Evolutionary conservation across 192 early-diverging fungal genomes (phyloP).

Genomic region (Coemansia sp.): DNA sequence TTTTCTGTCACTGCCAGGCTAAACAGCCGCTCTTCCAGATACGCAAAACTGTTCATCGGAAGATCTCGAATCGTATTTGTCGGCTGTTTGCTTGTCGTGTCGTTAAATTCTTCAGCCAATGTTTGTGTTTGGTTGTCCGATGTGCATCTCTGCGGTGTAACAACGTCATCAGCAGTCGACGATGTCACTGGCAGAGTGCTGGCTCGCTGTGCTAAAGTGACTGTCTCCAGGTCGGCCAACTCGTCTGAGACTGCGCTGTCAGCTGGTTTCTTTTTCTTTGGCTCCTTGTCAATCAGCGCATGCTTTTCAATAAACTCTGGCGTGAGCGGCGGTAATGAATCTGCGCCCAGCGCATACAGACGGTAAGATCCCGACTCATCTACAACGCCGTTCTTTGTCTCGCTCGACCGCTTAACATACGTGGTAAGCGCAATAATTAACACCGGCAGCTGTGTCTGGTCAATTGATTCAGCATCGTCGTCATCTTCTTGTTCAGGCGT

Average conservation of each 20-base stretch:
- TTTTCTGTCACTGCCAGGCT: conserved; percentile 13
- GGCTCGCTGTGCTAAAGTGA: conserved; percentile 1
- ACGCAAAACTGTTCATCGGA: conserved; percentile 44
- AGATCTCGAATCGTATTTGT: not conserved
- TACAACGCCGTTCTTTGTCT: conserved; percentile 4
- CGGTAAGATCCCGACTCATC: conserved; percentile 35
- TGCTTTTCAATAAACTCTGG: conserved; percentile 35
- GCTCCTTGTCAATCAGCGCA: conserved; percentile 6
- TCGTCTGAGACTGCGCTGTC: too few relatives aligned
- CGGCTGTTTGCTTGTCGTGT: not conserved
- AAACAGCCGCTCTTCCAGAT: conserved; percentile 50
- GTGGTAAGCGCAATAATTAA: conserved; percentile 46
- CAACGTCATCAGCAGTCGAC: not conserved
- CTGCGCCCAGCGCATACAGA: conserved; percentile 43
- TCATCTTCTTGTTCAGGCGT: not conserved
- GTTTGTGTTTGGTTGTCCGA: not conserved
- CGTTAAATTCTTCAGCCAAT: not conserved
- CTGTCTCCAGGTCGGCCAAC: not conserved
- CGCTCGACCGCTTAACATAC: conserved; percentile 37
- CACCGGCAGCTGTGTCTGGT: conserved; percentile 20
- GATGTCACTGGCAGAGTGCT: not conserved
- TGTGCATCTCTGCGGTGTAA: conserved; percentile 1
- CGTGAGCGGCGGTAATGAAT: conserved; percentile 34
- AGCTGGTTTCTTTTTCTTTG: too few relatives aligned
- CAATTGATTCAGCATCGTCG: conserved; percentile 5